Evolutionary conservation across 2,329 filamentous ascomycete species (phyloP), one percentile per base, ranked within the genome.

Genomic region (Cordyceps militaris): DNA sequence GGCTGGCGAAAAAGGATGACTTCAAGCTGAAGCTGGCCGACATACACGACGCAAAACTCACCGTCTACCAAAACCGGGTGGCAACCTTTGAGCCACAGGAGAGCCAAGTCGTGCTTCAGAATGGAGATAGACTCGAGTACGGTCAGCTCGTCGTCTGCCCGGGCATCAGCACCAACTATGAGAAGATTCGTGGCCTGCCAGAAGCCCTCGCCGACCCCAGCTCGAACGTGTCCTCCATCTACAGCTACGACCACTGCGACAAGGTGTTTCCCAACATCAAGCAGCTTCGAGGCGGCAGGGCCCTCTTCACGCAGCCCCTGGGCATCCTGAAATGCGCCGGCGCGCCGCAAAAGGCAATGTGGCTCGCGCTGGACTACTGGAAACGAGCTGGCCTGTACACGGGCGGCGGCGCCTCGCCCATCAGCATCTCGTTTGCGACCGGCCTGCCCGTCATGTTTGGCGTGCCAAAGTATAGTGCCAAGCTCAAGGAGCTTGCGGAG

Each of bases 81-180:
- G 81, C 86, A 2, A 65, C 67, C 0, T 81, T 88, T 57, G 61
- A 72, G 0, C 85, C 85, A 0, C 76, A 81, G 26, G 69, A 83
- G 19, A 87, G 85, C 67, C 67, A 67, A 1, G 68, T 87, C 51
- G 81, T 76, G 0, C 75, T 87, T 1, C 70, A 65, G 56, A 79
- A 79, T 60, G 83, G 83, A 55, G 76, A 80, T 63, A 77, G 73
- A 64, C 63, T 87, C 46, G 73, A 67, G 65, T 88, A 88, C 62
- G 82, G 87, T 59, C 83, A 87, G 5, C 75, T 88, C 1, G 75
- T 88, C 32, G 83, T 88, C 0, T 83, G 71, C 0, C 84, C 85
- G 0, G 82, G 82, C 5, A 76, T 85, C 63, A 71, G 69, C 16
- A 71, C 83, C 65, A 73, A 82, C 67, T 79, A 75, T 48, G 70